Evolutionary conservation across 345 rosid species (phyloP).

Genomic region (Gossypioides kirkii): DNA sequence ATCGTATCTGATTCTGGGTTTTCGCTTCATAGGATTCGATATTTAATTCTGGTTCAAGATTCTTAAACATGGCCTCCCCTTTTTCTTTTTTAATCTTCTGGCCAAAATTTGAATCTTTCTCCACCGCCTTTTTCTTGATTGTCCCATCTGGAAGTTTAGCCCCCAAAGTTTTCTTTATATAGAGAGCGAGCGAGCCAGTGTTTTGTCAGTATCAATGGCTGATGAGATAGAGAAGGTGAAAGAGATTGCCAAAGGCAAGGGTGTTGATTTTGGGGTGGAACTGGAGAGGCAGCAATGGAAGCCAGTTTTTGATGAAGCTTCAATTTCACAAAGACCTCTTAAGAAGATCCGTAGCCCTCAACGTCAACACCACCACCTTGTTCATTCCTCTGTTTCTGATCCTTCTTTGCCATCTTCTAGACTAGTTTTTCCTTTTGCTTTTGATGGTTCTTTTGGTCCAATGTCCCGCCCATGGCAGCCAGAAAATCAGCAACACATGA

Average conservation of each 20-base stretch:
- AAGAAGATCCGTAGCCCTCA: constrained; percentile 65
- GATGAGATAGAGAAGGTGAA: constrained; percentile 34
- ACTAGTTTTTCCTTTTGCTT: constrained; percentile 47
- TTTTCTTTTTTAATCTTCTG: constrained; percentile 19
- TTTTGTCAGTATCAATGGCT: constrained; percentile 26
- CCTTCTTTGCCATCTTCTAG: constrained; percentile 28
- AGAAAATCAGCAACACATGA: constrained; percentile 59
- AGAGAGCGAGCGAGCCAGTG: constrained; percentile 33
- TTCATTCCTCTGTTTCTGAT: constrained; percentile 19
- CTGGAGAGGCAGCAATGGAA: constrained; percentile 45
- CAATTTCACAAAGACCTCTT: constrained; percentile 46
- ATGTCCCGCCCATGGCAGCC: constrained; percentile 22
- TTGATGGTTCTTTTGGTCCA: constrained; percentile 32
- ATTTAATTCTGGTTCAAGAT: constrained; percentile 25
- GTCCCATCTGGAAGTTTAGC: constrained; percentile 12
- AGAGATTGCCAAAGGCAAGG: constrained; percentile 40
- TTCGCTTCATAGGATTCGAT: constrained; percentile 33
- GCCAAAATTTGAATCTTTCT: constrained; percentile 27
- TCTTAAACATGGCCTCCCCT: constrained; percentile 16
- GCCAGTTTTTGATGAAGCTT: constrained; percentile 51
- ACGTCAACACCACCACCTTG: constrained; percentile 26
- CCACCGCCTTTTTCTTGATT: not conserved
- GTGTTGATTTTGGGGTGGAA: constrained; percentile 10
- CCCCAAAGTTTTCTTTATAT: not conserved
- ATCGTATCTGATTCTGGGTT: constrained; percentile 48